These are phyloP conservation scores for Neonectria hederae DNA, from an alignment of 2,329 filamentous ascomycete species.

Conservation along the genomic window DNA sequence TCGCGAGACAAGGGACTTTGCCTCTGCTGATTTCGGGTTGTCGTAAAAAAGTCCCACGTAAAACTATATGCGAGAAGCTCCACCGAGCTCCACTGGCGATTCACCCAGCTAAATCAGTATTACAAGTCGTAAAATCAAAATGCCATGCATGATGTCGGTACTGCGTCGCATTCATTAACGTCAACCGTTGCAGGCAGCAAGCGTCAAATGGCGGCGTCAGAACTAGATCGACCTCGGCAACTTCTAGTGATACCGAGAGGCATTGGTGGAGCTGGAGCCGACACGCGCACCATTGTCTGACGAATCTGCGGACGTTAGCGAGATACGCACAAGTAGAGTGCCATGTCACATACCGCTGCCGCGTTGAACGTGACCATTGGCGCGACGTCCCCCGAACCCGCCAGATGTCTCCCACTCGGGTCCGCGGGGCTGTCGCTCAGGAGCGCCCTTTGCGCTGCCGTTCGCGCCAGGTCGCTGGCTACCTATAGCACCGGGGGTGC, in stretches of 20 bases:
- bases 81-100: slow-evolving; percentile 31
- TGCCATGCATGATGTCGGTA: slow-evolving; percentile 40
- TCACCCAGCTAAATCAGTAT: slow-evolving; percentile 45
- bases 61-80: slow-evolving; percentile 44
- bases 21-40: slow-evolving; percentile 20
- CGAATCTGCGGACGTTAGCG: slow-evolving; percentile 48
- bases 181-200: slow-evolving; percentile 30
- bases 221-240: slow-evolving; percentile 7
- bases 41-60: slow-evolving; percentile 45
- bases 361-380: slow-evolving; percentile 69
- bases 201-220: slow-evolving; percentile 14
- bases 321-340: background rate
- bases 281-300: slow-evolving; percentile 55
- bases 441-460: slow-evolving; percentile 55
- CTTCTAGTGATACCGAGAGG: slow-evolving; percentile 50
- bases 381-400: slow-evolving; percentile 65
- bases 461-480: slow-evolving; percentile 69
- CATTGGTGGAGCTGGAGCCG: slow-evolving; percentile 47
- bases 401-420: slow-evolving; percentile 67
- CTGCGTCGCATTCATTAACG: slow-evolving; percentile 42
- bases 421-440: slow-evolving; percentile 71
- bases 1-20: slow-evolving; percentile 26
- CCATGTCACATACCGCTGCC: slow-evolving; percentile 63
- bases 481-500: slow-evolving; percentile 69
- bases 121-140: slow-evolving; percentile 51